Conservation (phyloP, 176 grass and related monocot genomes). For the Urochloa ruziziensis region DNA sequence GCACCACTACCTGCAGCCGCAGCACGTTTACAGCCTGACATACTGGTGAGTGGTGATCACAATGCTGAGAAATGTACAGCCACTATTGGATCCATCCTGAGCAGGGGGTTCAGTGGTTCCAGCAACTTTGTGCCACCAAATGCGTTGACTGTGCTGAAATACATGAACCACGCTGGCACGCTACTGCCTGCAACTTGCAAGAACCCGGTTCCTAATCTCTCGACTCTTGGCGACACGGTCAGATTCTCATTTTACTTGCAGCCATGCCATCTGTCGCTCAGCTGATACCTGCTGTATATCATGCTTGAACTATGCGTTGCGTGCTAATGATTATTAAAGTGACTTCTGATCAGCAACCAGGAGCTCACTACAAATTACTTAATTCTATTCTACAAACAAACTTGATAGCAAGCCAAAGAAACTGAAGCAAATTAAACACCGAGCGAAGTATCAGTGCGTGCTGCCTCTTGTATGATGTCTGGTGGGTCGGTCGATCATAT, state of each 20-base stretch:
- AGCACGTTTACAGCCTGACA: not conserved
- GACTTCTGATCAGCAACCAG: too few species aligned
- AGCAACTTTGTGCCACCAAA: not conserved
- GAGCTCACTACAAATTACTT: not conserved
- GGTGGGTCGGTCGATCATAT: too few species aligned
- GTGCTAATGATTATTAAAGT: too few species aligned
- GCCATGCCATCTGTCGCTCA: too few species aligned
- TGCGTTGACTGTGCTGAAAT: not conserved
- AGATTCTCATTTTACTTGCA: not conserved
- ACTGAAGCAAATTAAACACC: not conserved
- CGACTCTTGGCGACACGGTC: not conserved
- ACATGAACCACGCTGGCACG: not conserved
- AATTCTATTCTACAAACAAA: not conserved
- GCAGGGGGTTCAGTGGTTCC: not conserved
- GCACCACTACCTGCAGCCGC: not conserved
- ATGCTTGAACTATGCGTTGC: too few species aligned
- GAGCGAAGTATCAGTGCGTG: too few species aligned
- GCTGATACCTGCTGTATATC: too few species aligned
- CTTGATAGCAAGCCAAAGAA: not conserved
- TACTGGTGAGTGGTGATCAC: not conserved
- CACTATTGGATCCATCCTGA: not conserved
- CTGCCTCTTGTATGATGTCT: too few species aligned
- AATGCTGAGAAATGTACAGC: not conserved
- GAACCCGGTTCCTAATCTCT: too few species aligned
- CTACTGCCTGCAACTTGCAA: not conserved